A percentile compares a stretch with the other conserved stretches of the same genome.
Evolutionary conservation across 768 basidiomycete genomes (phyloP).

Genomic region (Gymnopilus junonius): DNA sequence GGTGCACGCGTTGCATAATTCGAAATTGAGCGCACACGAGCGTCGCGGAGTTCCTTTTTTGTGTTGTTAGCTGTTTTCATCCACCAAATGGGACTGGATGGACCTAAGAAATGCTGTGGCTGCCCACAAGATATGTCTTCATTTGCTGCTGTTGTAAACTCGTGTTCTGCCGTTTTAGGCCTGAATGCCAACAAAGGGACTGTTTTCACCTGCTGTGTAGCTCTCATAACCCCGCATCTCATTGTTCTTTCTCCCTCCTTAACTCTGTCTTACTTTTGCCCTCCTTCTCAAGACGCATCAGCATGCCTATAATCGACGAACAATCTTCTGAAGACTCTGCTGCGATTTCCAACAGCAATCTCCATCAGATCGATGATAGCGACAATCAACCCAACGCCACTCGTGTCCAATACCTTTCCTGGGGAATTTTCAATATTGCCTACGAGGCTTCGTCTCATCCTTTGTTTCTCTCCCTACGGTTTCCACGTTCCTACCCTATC

Average conservation of each 20-base stretch:
- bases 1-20: background rate
- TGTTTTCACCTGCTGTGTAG: background rate
- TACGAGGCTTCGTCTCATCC: constrained; percentile 25
- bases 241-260: background rate
- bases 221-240: background rate
- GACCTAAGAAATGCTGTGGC: background rate
- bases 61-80: background rate
- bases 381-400: background rate
- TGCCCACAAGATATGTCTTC: background rate
- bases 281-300: background rate
- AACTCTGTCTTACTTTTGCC: background rate
- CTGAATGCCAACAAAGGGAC: background rate
- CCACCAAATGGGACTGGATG: background rate
- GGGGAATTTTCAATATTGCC: constrained; percentile 41
- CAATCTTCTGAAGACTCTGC: background rate
- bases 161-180: background rate
- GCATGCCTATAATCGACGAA: background rate
- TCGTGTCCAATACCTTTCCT: constrained; percentile 25
- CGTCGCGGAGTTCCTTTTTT: constrained; percentile 2
- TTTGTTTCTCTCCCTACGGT: background rate
- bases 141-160: background rate
- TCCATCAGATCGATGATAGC: background rate
- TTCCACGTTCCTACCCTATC: background rate
- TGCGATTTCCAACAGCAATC: background rate
- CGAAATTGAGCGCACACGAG: background rate